Evolutionary conservation across 768 basidiomycete species (phyloP).

Genomic region (Peribolospora kevripleyi): DNA sequence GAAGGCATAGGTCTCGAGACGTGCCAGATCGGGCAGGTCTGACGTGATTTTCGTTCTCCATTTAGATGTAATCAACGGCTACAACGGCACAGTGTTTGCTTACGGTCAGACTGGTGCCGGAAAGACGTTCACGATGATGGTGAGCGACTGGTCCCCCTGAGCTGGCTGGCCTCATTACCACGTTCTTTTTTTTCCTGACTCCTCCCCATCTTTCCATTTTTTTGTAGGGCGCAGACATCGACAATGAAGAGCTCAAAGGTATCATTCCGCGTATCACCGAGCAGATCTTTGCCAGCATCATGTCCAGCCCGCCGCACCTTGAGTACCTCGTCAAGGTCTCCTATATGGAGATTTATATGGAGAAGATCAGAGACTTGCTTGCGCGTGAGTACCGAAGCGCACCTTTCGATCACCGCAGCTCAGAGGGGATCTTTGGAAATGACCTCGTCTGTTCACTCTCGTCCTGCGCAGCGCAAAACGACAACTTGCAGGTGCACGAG

Average conservation of each 20-base stretch:
- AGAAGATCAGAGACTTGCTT: constrained; percentile 79
- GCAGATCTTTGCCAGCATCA: constrained; percentile 94
- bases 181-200: constrained; percentile 4
- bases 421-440: not conserved
- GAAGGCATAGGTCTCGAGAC: not conserved
- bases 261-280: constrained; percentile 96
- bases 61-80: constrained; percentile 87
- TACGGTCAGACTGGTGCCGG: constrained; percentile 67
- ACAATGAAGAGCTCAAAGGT: constrained; percentile 73
- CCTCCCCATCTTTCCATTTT: not conserved
- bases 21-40: not conserved
- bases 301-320: constrained; percentile 76
- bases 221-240: constrained; percentile 80
- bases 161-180: not conserved
- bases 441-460: not conserved
- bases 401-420: not conserved
- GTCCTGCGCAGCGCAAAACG: constrained; percentile 51
- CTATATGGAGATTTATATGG: constrained; percentile 99
- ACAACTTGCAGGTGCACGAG: constrained; percentile 94
- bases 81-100: constrained; percentile 81
- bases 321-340: constrained; percentile 99
- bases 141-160: constrained; percentile 12
- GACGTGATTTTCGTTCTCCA: not conserved
- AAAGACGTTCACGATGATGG: constrained; percentile 98
- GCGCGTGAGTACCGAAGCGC: constrained; percentile 41